phyloP scores from a whole-genome alignment of 225 moss, liverwort and hornwort genomes.

The Physcomitrium patens region DNA sequence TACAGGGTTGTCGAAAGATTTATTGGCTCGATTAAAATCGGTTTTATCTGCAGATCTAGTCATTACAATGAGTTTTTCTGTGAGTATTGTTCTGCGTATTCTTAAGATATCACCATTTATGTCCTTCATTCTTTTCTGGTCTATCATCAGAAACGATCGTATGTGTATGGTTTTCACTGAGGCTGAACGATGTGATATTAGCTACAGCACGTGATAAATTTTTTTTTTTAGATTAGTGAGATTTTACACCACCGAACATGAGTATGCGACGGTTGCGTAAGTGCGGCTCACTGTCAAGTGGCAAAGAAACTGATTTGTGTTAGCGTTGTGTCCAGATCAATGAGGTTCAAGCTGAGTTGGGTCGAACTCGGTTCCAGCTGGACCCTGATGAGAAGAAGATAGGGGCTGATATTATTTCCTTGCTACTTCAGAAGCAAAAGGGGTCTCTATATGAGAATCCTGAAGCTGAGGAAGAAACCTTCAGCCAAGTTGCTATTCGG shows the following conservation, averaged over 20 bases:
- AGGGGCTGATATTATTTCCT: slow-evolving; percentile 79
- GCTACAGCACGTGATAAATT: slow-evolving; percentile 33
- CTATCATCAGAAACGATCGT: slow-evolving; percentile 14
- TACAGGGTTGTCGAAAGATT: no score
- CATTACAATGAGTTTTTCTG: not conserved
- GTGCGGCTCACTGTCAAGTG: not conserved
- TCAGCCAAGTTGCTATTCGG: slow-evolving; percentile 67
- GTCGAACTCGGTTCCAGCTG: slow-evolving; percentile 63
- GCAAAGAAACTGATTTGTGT: slow-evolving; percentile 25
- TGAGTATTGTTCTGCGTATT: slow-evolving; percentile 14
- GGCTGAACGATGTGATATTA: slow-evolving; percentile 19
- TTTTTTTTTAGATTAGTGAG: not conserved
- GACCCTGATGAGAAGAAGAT: slow-evolving; percentile 75
- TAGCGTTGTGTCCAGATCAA: slow-evolving; percentile 44
- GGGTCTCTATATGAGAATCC: slow-evolving; percentile 75
- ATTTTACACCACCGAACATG: not conserved
- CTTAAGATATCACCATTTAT: slow-evolving; percentile 25
- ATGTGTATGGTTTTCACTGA: slow-evolving; percentile 30
- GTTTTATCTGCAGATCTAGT: slow-evolving; percentile 11
- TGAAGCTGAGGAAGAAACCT: slow-evolving; percentile 77
- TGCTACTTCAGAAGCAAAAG: slow-evolving; percentile 80
- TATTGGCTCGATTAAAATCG: no score
- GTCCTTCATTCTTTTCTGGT: slow-evolving; percentile 33
- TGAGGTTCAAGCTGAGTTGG: slow-evolving; percentile 55
- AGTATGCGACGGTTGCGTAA: not conserved